Base-by-base conservation (phyloP, 805 yeast genomes). In the Maudiozyma turicensis region DNA sequence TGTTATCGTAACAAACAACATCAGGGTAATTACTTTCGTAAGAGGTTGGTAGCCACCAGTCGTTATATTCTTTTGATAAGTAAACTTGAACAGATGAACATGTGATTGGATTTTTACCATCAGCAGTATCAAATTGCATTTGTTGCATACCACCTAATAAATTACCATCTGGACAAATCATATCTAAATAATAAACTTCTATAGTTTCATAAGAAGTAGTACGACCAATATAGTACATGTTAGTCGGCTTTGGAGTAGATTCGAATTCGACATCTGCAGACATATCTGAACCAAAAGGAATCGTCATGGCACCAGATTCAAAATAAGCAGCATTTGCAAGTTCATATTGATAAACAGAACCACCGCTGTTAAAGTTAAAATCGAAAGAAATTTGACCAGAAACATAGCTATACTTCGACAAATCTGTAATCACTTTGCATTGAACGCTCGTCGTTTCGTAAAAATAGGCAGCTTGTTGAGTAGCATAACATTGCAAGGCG, bases 321-420 rank as follows among this genome's bases (percentile, higher is more conserved):
- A 62, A 65, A 29, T 47, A 45, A 3, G 57, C 52, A 13, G 73
- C 67, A 43, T 63, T 66, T n/a, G 51, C 56, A 40, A 69, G 44
- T 45, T 68, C 72, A 43, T 52, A 59, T 20, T 58, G 44, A 46
- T 60, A 51, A 3, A 58, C 44, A 29, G 67, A 60, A 34, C 67
- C 72, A 54, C 73, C 74, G 50, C 52, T 62, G 47, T 60, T 61
- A 44, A 69, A 68, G 44, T 59, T 58, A 3, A 67, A 54, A 8
- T 63, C 55, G 29, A 64, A 58, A 3, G 61, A 50, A 5, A 70
- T 52, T 2, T 58, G 41, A 28, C 73, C 74, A 3, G 53, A 40
- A 13, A 66, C 37, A 1, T 62, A 47, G 4, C 40, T 47, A 41
- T 52, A 58, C 1, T 52, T 35, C 6, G 58, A 51, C 6, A 60